These are phyloP conservation scores for Schwanniomyces pseudopolymorphus DNA, from an alignment of 805 yeast species.

Conservation along the genomic window DNA sequence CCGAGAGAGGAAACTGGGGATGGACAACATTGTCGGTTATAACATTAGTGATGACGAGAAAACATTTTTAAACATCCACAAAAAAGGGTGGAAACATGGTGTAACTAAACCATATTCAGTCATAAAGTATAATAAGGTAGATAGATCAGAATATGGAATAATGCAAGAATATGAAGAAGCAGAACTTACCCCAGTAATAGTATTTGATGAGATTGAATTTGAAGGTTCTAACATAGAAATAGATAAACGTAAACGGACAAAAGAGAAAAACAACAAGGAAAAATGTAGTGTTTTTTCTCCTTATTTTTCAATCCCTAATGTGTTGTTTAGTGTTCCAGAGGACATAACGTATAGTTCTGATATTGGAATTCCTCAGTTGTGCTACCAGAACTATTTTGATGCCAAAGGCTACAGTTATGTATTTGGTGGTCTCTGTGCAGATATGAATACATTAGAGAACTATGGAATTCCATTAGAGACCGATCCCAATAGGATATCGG, in stretches of 20 bases:
- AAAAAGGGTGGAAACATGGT: constrained; percentile 28
- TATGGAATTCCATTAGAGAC: constrained; percentile 33
- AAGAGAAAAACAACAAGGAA: constrained; percentile 6
- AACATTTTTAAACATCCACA: constrained; percentile 2
- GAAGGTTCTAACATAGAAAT: background rate
- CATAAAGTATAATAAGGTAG: constrained; percentile 19
- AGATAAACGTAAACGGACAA: background rate
- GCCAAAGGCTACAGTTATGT: constrained; percentile 28
- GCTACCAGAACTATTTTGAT: constrained; percentile 34
- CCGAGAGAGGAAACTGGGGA: background rate
- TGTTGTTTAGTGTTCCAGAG: constrained; percentile 20
- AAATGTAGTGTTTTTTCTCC: constrained; percentile 22
- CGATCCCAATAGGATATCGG: constrained; percentile 30
- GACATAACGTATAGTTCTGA: constrained; percentile 5
- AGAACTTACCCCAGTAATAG: constrained; percentile 20
- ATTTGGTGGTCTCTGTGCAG: constrained; percentile 37
- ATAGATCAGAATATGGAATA: constrained; percentile 5
- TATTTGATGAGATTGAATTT: constrained; percentile 21
- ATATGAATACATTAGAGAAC: constrained; percentile 16
- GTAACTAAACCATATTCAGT: constrained; percentile 24
- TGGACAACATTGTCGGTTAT: background rate
- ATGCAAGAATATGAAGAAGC: background rate
- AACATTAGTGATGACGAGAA: background rate
- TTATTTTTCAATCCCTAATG: constrained; percentile 23
- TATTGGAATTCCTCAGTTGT: constrained; percentile 18